Evolutionary conservation across 2,329 filamentous ascomycete species (phyloP).

Genomic region (Beauveria varroae): DNA sequence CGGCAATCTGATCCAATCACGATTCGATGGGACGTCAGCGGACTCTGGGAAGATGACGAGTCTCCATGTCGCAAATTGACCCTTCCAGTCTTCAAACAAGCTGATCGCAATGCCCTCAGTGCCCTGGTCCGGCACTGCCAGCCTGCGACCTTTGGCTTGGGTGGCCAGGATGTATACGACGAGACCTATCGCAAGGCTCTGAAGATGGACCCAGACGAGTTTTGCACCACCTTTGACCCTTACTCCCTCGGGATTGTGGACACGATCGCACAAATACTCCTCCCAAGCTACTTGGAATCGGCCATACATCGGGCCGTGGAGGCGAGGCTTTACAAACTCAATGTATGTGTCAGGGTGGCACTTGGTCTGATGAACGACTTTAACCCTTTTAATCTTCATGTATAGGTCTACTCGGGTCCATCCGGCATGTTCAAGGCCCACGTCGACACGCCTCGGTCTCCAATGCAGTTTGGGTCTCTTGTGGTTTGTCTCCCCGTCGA

Average conservation of each 20-base stretch:
- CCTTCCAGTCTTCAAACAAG: background rate
- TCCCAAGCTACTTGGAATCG: conserved; percentile 20
- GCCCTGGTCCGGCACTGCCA: background rate
- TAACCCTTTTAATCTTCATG: no score
- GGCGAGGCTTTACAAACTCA: conserved; percentile 51
- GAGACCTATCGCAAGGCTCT: conserved; percentile 44
- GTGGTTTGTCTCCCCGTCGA: conserved; percentile 39
- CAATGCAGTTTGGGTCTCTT: conserved; percentile 43
- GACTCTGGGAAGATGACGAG: background rate
- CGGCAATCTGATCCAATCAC: background rate
- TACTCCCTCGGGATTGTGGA: conserved; percentile 46
- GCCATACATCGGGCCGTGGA: conserved; percentile 29
- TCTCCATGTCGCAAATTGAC: background rate
- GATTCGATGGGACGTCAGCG: background rate
- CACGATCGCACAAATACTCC: conserved; percentile 36
- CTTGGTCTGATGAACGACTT: background rate
- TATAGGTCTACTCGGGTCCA: conserved; percentile 41
- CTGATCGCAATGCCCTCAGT: background rate
- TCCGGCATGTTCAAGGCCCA: conserved; percentile 43
- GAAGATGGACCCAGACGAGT: conserved; percentile 40
- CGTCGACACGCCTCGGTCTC: conserved; percentile 44
- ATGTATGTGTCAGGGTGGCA: conserved; percentile 27
- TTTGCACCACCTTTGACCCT: conserved; percentile 43
- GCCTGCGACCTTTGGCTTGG: conserved; percentile 42
- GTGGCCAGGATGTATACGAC: conserved; percentile 40